phyloP scores from a whole-genome alignment of 345 rosid genomes.

The Crucihimalaya himalaica region DNA sequence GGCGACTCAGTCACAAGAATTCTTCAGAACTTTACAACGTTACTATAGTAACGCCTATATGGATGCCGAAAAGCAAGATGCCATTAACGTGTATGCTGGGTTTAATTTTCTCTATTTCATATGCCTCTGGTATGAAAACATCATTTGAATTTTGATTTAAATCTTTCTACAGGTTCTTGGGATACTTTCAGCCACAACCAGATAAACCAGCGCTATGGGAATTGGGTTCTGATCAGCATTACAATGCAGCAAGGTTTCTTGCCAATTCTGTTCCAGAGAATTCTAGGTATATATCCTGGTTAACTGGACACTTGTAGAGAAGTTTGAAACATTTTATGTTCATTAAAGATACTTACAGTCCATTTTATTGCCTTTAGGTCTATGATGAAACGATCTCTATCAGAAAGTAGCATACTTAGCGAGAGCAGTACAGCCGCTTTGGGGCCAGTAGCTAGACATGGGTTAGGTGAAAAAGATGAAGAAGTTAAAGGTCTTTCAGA shows the following conservation, averaged over 20 bases:
- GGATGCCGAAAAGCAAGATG: constrained; percentile 94
- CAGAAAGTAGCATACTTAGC: constrained; percentile 71
- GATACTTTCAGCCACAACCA: constrained; percentile 89
- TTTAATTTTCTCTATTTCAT: constrained; percentile 4
- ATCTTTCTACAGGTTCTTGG: constrained; percentile 69
- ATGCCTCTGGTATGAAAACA: constrained; percentile 9
- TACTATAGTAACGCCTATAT: constrained; percentile 89
- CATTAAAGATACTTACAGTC: constrained; percentile 21
- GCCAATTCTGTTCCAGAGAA: constrained; percentile 45
- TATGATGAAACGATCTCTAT: constrained; percentile 69
- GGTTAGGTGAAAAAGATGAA: constrained; percentile 42
- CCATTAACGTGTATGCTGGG: constrained; percentile 81
- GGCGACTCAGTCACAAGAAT: constrained; percentile 93
- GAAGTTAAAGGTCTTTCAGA: constrained; percentile 59
- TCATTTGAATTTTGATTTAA: constrained; percentile 21
- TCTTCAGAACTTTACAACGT: constrained; percentile 83
- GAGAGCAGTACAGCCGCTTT: constrained; percentile 48
- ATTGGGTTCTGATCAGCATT: constrained; percentile 73
- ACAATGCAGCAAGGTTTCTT: constrained; percentile 52
- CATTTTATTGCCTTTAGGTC: constrained; percentile 46
- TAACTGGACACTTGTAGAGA: not conserved
- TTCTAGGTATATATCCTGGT: constrained; percentile 45
- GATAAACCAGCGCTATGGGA: constrained; percentile 95
- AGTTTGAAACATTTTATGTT: not conserved
- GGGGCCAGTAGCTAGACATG: constrained; percentile 40